phyloP scores from a whole-genome alignment of 2,329 filamentous ascomycete species.

The Rosellinia necatrix region DNA sequence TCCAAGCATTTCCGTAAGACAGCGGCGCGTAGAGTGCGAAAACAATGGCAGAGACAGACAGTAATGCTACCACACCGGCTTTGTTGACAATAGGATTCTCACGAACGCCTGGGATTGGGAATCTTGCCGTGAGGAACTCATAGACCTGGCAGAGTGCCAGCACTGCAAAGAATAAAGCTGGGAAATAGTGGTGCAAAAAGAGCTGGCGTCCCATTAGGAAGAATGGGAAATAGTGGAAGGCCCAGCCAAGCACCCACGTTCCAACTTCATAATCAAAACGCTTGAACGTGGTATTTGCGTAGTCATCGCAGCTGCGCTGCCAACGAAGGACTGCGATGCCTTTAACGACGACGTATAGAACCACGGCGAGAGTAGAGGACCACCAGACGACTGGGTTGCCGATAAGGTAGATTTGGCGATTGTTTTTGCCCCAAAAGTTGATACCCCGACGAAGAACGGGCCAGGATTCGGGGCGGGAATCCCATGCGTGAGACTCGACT shows the following conservation, averaged over 20 bases:
- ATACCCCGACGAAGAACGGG: constrained; percentile 90
- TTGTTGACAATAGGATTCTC: constrained; percentile 76
- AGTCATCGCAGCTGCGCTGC: constrained; percentile 92
- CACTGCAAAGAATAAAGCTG: constrained; percentile 92
- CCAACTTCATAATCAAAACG: constrained; percentile 98
- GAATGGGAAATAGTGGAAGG: constrained; percentile 98
- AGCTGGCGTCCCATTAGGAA: constrained; percentile 97
- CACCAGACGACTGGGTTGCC: constrained; percentile 97
- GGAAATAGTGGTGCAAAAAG: constrained; percentile 98
- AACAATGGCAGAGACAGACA: constrained; percentile 73
- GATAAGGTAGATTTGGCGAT: constrained; percentile 94
- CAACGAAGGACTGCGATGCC: constrained; percentile 84
- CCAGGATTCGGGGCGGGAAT: constrained; percentile 93
- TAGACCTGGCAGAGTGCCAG: constrained; percentile 87
- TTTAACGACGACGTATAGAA: constrained; percentile 82
- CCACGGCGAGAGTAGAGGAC: constrained; percentile 78
- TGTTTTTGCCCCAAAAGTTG: constrained; percentile 97
- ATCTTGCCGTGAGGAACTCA: constrained; percentile 79
- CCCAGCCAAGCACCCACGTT: constrained; percentile 88
- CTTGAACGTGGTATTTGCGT: constrained; percentile 81
- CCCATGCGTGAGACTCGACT: constrained; percentile 96
- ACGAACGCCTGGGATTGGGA: constrained; percentile 69
- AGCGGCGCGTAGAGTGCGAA: constrained; percentile 89
- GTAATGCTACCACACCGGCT: constrained; percentile 72
- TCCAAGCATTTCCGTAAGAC: constrained; percentile 94